These are phyloP conservation scores for Ceratobasidium sp. DNA, from an alignment of 1,284 basidiomycete genomes.

Conservation along the genomic window DNA sequence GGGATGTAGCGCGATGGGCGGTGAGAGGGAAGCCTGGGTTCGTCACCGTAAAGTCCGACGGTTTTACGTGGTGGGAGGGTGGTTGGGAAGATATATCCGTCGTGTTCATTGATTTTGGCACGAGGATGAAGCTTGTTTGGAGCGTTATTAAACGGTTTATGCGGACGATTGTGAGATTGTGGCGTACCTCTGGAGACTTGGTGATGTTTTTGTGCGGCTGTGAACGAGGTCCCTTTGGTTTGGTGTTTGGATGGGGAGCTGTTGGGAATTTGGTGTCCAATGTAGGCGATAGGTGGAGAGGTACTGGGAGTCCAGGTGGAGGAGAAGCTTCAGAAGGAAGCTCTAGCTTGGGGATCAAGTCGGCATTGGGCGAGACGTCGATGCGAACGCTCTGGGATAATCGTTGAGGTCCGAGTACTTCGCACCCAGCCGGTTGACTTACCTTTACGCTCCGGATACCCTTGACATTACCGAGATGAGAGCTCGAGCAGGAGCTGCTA, in stretches of 20 bases:
- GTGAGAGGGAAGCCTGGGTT: neutral
- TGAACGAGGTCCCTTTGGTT: slow-evolving; percentile 11
- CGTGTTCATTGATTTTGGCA: neutral
- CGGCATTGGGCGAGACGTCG: neutral
- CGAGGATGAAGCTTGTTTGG: neutral
- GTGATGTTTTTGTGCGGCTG: neutral
- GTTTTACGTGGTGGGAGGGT: neutral
- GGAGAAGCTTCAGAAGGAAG: neutral
- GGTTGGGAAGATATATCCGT: neutral
- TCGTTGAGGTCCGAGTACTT: neutral
- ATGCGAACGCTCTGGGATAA: neutral
- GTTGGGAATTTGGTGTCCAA: too few species aligned
- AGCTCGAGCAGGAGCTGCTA: neutral
- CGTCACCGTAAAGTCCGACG: neutral
- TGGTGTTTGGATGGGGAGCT: neutral
- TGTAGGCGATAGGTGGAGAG: neutral
- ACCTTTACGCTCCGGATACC: neutral
- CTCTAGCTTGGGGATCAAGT: neutral
- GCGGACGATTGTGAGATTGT: too few species aligned
- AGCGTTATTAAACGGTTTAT: too few species aligned
- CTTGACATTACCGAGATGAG: neutral
- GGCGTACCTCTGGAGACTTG: neutral
- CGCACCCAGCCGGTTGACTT: neutral
- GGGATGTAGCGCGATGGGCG: neutral
- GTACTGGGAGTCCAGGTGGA: neutral